Evolutionary conservation across 768 basidiomycete genomes (phyloP).

Genomic region (Suillus hirtellus): DNA sequence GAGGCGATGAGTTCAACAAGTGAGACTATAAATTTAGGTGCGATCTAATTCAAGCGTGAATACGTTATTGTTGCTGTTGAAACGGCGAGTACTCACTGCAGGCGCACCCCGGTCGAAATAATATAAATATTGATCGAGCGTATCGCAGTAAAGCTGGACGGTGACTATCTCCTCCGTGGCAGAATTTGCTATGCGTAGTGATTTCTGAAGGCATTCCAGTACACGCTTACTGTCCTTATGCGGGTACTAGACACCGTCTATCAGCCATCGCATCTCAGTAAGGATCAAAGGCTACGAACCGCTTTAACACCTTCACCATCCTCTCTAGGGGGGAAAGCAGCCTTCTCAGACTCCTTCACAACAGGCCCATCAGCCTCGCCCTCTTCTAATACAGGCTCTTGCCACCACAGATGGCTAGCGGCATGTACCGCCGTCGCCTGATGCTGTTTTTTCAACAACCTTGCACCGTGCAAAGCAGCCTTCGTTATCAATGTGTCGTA

Average conservation of each 20-base stretch:
- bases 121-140: conserved; percentile 93
- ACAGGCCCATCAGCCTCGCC: conserved; percentile 40
- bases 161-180: conserved; percentile 97
- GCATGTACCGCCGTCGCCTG: conserved; percentile 93
- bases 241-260: conserved; percentile 53
- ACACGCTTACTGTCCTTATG: conserved; percentile 97
- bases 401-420: conserved; percentile 99
- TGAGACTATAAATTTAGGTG: conserved; percentile 95
- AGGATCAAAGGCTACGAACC: conserved; percentile 41
- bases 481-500: conserved; percentile 98
- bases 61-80: conserved; percentile 1
- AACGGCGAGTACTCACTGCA: conserved; percentile 58
- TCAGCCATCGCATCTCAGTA: conserved; percentile 7
- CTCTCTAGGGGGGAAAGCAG: conserved; percentile 28
- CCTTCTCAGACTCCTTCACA: conserved; percentile 25
- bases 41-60: conserved; percentile 54
- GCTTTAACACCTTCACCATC: conserved; percentile 51
- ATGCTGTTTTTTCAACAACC: conserved; percentile 96
- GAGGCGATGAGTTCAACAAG: conserved; percentile 94
- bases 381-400: conserved; percentile 54
- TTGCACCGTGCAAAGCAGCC: conserved; percentile 96
- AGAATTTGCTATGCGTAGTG: conserved; percentile 92
- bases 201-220: conserved; percentile 96
- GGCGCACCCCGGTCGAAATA: conserved; percentile 93
- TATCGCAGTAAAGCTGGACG: conserved; percentile 93